These are phyloP conservation scores for Colletotrichum viniferum DNA, from an alignment of 2,329 filamentous ascomycete species.

Conservation along the genomic window DNA sequence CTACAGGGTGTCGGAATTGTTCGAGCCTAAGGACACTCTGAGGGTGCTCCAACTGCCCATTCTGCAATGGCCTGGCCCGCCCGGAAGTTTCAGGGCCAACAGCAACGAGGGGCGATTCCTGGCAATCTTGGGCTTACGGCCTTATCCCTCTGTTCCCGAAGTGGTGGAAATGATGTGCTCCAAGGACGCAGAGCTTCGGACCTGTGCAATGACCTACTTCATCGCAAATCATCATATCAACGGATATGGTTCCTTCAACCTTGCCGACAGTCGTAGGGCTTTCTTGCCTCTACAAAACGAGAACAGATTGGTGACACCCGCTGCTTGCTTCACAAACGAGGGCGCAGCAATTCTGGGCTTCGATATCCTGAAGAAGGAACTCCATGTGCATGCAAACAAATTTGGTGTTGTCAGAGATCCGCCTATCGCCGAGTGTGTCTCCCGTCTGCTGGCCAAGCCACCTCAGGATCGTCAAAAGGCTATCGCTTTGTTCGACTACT, in stretches of 20 bases:
- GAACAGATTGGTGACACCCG: slow-evolving; percentile 70
- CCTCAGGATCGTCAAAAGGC: slow-evolving; percentile 72
- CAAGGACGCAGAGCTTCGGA: slow-evolving; percentile 61
- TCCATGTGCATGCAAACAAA: slow-evolving; percentile 74
- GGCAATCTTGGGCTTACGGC: slow-evolving; percentile 71
- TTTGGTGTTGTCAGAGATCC: slow-evolving; percentile 88
- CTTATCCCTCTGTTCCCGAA: slow-evolving; percentile 73
- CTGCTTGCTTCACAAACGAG: slow-evolving; percentile 82
- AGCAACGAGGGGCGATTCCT: slow-evolving; percentile 80
- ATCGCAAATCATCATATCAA: slow-evolving; percentile 80
- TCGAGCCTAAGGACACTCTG: slow-evolving; percentile 75
- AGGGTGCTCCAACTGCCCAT: slow-evolving; percentile 75
- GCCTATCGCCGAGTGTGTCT: slow-evolving; percentile 76
- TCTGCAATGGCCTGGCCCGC: slow-evolving; percentile 77
- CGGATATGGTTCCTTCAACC: slow-evolving; percentile 70
- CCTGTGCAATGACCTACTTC: slow-evolving; percentile 80
- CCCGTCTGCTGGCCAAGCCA: slow-evolving; percentile 72
- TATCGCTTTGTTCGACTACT: slow-evolving; percentile 78
- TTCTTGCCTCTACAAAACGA: slow-evolving; percentile 77
- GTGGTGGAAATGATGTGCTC: slow-evolving; percentile 80
- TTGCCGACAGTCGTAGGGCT: slow-evolving; percentile 56
- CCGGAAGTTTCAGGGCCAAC: slow-evolving; percentile 64
- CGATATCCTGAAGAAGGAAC: slow-evolving; percentile 73
- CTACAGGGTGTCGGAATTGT: slow-evolving; percentile 80
- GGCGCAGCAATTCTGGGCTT: slow-evolving; percentile 81